phyloP scores from a whole-genome alignment of 345 rosid species.

The Eucalyptus sp. region DNA sequence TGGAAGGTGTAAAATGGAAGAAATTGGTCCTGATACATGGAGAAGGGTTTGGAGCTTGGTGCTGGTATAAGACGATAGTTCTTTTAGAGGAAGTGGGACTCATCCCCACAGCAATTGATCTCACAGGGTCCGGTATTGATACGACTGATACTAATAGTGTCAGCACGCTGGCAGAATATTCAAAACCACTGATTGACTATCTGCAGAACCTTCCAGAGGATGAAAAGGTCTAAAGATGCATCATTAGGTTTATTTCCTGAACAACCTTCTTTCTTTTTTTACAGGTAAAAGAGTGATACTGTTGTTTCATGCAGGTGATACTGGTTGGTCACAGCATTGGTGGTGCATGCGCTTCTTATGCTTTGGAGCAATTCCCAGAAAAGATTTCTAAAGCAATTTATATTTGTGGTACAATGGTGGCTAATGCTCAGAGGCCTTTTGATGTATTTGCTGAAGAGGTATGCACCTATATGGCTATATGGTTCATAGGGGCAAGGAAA shows the following conservation, averaged over 20 bases:
- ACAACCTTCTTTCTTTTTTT: background rate
- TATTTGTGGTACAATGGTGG: conserved; percentile 87
- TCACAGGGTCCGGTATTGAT: conserved; percentile 80
- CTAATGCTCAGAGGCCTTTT: conserved; percentile 82
- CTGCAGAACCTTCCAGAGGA: conserved; percentile 65
- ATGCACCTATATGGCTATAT: background rate
- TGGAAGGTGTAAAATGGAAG: conserved; percentile 50
- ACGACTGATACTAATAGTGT: conserved; percentile 56
- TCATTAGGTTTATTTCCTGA: background rate
- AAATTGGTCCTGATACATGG: conserved; percentile 72
- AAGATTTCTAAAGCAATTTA: conserved; percentile 78
- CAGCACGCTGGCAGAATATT: conserved; percentile 63
- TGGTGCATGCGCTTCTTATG: conserved; percentile 83
- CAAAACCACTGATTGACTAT: conserved; percentile 60
- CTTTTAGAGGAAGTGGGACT: conserved; percentile 79
- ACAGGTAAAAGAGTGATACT: background rate
- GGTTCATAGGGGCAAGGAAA: background rate
- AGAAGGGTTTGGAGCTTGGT: conserved; percentile 99
- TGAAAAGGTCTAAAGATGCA: conserved; percentile 49
- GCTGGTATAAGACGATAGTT: conserved; percentile 91
- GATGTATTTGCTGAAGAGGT: conserved; percentile 97
- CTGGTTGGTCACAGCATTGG: conserved; percentile 89
- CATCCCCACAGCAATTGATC: conserved; percentile 62
- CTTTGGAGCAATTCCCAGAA: conserved; percentile 63
- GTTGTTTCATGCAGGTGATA: conserved; percentile 40